Evolutionary conservation across 768 basidiomycete species (phyloP).

Genomic region (Guyanaporus albipodus): DNA sequence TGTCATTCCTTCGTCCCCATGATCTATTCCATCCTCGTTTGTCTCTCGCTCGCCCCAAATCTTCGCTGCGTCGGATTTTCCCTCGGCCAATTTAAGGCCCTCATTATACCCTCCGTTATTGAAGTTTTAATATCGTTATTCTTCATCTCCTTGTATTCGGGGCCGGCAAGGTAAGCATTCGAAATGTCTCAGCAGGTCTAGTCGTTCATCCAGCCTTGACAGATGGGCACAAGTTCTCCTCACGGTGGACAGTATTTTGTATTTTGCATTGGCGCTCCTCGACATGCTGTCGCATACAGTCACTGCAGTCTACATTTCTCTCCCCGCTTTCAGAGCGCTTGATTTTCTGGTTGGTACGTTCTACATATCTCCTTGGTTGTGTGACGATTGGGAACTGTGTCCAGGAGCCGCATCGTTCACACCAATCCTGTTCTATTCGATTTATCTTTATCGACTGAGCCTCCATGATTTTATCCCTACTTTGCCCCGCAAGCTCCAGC

Average conservation of each 20-base stretch:
- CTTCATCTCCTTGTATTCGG: constrained; percentile 48
- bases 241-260: constrained; percentile 56
- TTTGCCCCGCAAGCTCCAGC: constrained; percentile 49
- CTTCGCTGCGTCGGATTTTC: constrained; percentile 65
- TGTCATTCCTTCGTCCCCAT: constrained; percentile 12
- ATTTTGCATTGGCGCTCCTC: constrained; percentile 54
- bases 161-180: constrained; percentile 44
- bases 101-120: constrained; percentile 61
- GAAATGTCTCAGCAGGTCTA: neutral
- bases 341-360: constrained; percentile 61
- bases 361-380: neutral
- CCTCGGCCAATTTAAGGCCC: constrained; percentile 40
- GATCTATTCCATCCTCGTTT: constrained; percentile 49
- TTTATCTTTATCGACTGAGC: constrained; percentile 60
- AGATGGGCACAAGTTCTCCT: constrained; percentile 56
- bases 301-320: constrained; percentile 46
- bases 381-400: neutral
- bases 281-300: constrained; percentile 57
- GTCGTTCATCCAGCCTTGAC: constrained; percentile 2
- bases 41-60: constrained; percentile 65
- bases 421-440: constrained; percentile 59
- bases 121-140: constrained; percentile 58
- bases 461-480: constrained; percentile 45
- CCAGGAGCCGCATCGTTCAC: constrained; percentile 54
- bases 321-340: constrained; percentile 46